phyloP scores from a whole-genome alignment of 257 asterid species.

The Lycium barbarum region DNA sequence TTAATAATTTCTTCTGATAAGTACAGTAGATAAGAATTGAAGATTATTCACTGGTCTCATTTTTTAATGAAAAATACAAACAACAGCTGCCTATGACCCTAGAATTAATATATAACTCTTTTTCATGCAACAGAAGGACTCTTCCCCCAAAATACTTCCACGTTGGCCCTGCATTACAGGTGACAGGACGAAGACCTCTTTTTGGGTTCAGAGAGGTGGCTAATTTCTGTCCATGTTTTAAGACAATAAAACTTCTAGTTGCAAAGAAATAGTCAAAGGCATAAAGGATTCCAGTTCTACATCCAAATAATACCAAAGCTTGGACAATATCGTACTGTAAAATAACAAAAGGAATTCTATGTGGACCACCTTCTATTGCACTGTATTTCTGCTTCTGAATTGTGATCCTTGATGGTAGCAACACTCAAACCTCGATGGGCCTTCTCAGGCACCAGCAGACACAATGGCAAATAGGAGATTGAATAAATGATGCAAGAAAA shows the following conservation, averaged over 20 bases:
- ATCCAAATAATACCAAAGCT: not conserved
- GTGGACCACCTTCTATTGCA: not conserved
- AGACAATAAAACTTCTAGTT: not conserved
- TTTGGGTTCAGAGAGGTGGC: not conserved
- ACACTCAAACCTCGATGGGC: not conserved
- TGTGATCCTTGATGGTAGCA: not conserved
- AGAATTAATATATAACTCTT: not conserved
- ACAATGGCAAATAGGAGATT: not conserved
- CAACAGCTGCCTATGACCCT: not conserved
- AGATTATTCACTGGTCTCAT: not conserved
- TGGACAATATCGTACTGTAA: not conserved
- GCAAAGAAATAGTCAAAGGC: conserved; percentile 9
- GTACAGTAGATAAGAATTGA: not conserved
- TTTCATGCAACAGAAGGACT: not conserved
- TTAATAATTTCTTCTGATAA: not conserved
- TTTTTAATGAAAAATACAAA: not conserved
- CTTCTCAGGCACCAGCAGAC: not conserved
- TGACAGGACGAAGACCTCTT: not conserved
- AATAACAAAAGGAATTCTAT: not conserved
- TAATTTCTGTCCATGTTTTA: not conserved
- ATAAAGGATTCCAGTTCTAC: not conserved
- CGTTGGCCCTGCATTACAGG: not conserved
- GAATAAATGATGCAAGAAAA: not conserved
- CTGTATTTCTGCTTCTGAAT: not conserved
- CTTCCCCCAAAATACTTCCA: not conserved